Percentiles rank a stretch among this genome's conserved stretches.
phyloP scores from a whole-genome alignment of 73 alveolate species.

The Tetrahymena thermophila region DNA sequence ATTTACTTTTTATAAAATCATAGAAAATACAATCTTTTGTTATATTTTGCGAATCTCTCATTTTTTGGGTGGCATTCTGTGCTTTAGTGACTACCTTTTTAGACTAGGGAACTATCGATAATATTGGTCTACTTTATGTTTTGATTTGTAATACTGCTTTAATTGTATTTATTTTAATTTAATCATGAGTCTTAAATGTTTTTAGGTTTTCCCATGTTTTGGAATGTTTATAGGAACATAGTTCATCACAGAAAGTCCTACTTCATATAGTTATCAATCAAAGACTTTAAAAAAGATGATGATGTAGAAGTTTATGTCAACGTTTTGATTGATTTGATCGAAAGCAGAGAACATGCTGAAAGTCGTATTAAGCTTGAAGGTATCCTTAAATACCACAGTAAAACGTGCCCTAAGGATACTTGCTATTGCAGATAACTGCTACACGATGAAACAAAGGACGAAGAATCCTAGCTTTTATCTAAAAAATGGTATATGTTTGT shows the following conservation, averaged over 20 bases:
- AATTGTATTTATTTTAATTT: not conserved
- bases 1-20: not conserved
- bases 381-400: not conserved
- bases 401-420: not conserved
- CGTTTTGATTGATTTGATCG: not conserved
- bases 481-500: conserved; percentile 10
- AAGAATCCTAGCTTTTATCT: not conserved
- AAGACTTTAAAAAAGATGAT: not conserved
- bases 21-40: not conserved
- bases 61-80: not conserved
- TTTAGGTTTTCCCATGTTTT: not conserved
- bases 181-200: not conserved
- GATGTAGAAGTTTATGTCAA: not conserved
- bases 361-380: not conserved
- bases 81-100: not conserved
- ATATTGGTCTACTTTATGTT: not conserved
- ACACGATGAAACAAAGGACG: not conserved
- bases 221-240: not conserved
- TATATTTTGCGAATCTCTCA: not conserved
- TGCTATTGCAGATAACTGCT: not conserved
- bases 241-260: not conserved
- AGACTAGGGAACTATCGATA: not conserved
- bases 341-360: not conserved
- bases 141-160: not conserved
- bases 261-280: not conserved